phyloP scores from a whole-genome alignment of 1,139 yeast genomes.

The Debaryomyces fabryi region DNA sequence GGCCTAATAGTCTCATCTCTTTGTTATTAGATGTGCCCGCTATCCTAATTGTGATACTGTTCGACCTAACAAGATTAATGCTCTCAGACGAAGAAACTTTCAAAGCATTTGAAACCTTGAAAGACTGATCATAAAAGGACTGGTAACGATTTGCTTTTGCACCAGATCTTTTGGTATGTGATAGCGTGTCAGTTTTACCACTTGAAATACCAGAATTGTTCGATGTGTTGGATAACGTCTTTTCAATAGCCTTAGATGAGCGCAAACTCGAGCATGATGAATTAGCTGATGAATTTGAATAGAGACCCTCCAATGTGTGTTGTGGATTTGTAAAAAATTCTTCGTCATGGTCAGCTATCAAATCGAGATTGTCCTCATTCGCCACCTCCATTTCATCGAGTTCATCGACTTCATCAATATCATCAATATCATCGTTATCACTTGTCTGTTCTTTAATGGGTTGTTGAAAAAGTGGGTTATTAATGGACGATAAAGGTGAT shows the following conservation, averaged over 20 bases:
- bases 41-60: constrained; percentile 19
- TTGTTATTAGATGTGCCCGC: constrained; percentile 9
- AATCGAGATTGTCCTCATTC: constrained; percentile 10
- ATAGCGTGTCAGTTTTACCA: constrained; percentile 10
- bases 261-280: constrained; percentile 41
- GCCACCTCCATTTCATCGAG: constrained; percentile 20
- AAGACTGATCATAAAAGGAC: constrained; percentile 52
- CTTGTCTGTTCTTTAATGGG: constrained; percentile 34
- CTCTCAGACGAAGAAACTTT: constrained; percentile 49
- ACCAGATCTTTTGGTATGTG: constrained; percentile 33
- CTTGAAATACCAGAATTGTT: constrained; percentile 27
- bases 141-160: constrained; percentile 57
- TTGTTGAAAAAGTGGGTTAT: constrained; percentile 31
- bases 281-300: constrained; percentile 35
- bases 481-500: constrained; percentile 30
- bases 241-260: constrained; percentile 29
- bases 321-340: constrained; percentile 28
- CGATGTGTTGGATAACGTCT: constrained; percentile 38
- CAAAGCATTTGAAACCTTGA: constrained; percentile 48
- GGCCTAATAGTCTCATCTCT: constrained; percentile 32
- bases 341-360: constrained; percentile 21
- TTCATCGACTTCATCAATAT: constrained; percentile 31
- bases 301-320: constrained; percentile 25
- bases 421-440: constrained; percentile 15
- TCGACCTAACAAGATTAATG: constrained; percentile 33